These are phyloP conservation scores for Orbilia oligospora DNA, from an alignment of 2,329 filamentous ascomycete genomes.

Conservation along the genomic window DNA sequence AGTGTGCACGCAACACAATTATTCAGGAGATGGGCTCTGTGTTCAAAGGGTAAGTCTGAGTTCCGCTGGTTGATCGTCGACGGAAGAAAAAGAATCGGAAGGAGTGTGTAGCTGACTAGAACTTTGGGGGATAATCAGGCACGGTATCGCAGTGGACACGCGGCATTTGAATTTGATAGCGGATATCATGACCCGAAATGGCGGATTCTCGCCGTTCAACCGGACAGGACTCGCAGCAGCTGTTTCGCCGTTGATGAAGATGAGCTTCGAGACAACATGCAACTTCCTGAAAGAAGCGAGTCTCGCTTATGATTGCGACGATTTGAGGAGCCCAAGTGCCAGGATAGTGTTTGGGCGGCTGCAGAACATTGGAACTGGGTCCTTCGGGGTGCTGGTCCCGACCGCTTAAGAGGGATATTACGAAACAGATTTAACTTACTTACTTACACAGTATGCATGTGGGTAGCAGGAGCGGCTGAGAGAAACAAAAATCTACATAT, in stretches of 20 bases:
- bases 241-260: slow-evolving; percentile 94
- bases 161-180: slow-evolving; percentile 95
- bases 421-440: no score
- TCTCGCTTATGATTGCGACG: slow-evolving; percentile 89
- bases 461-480: background rate
- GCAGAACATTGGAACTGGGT: slow-evolving; percentile 86
- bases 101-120: slow-evolving; percentile 8
- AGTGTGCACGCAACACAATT: slow-evolving; percentile 89
- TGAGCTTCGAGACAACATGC: slow-evolving; percentile 98
- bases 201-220: slow-evolving; percentile 91
- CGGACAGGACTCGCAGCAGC: slow-evolving; percentile 88
- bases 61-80: background rate
- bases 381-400: slow-evolving; percentile 52
- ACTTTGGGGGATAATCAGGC: slow-evolving; percentile 69
- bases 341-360: slow-evolving; percentile 89
- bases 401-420: slow-evolving; percentile 21
- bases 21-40: slow-evolving; percentile 87
- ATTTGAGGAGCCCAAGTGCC: slow-evolving; percentile 85
- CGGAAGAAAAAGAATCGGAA: slow-evolving; percentile 25
- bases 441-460: background rate
- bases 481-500: background rate
- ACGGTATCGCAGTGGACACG: slow-evolving; percentile 92
- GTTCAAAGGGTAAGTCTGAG: slow-evolving; percentile 74
- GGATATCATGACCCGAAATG: slow-evolving; percentile 96
- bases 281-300: slow-evolving; percentile 94